These are phyloP conservation scores for Lecanosticta acicola DNA, from an alignment of 2,329 filamentous ascomycete genomes.

Conservation along the genomic window DNA sequence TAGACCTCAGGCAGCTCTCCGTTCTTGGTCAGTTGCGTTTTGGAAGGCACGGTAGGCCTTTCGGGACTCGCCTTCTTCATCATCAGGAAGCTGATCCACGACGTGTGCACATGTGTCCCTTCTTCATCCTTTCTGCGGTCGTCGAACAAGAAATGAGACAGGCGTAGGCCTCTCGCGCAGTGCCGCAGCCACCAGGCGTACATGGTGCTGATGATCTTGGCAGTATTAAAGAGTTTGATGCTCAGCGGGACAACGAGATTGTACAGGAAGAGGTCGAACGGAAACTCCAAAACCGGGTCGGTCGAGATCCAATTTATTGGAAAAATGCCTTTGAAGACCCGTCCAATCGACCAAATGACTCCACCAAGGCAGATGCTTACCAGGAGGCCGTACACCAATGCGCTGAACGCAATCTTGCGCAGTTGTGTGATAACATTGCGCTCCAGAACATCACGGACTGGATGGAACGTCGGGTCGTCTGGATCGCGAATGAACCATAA, in stretches of 20 bases:
- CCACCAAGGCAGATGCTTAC: constrained; percentile 91
- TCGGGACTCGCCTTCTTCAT: constrained; percentile 13
- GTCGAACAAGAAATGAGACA: constrained; percentile 91
- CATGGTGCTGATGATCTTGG: constrained; percentile 74
- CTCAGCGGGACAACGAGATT: constrained; percentile 91
- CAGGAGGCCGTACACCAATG: constrained; percentile 86
- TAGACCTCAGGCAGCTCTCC: constrained; percentile 33
- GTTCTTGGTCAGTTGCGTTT: constrained; percentile 7
- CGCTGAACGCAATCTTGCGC: constrained; percentile 92
- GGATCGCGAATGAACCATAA: constrained; percentile 97
- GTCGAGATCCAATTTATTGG: constrained; percentile 92
- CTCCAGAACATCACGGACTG: constrained; percentile 92
- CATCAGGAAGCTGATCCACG: constrained; percentile 27
- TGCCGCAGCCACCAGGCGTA: constrained; percentile 95
- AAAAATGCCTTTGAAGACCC: constrained; percentile 63
- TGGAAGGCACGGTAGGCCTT: constrained; percentile 8
- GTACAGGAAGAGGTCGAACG: constrained; percentile 89
- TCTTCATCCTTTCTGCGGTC: constrained; percentile 78
- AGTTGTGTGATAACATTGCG: constrained; percentile 87
- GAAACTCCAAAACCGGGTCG: constrained; percentile 88
- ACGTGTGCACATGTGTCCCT: constrained; percentile 44
- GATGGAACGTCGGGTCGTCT: constrained; percentile 96
- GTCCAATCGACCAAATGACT: constrained; percentile 85
- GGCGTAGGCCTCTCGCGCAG: constrained; percentile 70
- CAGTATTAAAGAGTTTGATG: constrained; percentile 77